phyloP scores from a whole-genome alignment of 2,329 filamentous ascomycete genomes.

The Mycosphaerelloides madeirae region DNA sequence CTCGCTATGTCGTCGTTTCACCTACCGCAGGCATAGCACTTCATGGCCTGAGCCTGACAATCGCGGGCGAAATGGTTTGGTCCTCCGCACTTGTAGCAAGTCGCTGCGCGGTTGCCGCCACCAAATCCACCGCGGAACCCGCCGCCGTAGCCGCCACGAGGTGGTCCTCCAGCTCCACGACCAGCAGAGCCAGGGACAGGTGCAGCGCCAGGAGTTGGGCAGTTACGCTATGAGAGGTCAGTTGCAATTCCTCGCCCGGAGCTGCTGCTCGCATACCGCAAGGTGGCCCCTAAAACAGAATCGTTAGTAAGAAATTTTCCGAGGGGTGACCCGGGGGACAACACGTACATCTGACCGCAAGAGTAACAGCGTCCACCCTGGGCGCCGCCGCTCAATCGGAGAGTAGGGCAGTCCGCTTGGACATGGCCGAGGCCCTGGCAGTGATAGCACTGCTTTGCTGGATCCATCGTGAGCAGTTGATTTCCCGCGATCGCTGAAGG shows the following conservation, averaged over 20 bases:
- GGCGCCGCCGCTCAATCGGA: conserved; percentile 77
- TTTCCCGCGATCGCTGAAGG: background rate
- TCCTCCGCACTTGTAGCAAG: conserved; percentile 68
- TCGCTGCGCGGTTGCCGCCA: conserved; percentile 61
- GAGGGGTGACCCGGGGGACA: too few relatives aligned
- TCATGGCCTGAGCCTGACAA: conserved; percentile 97
- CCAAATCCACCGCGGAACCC: conserved; percentile 67
- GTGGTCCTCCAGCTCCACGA: conserved; percentile 55
- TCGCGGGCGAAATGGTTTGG: conserved; percentile 98
- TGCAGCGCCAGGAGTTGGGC: conserved; percentile 68
- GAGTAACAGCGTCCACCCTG: conserved; percentile 86
- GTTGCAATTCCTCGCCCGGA: background rate
- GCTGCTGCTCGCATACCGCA: conserved; percentile 56
- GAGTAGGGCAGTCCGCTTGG: conserved; percentile 96
- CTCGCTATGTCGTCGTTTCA: too few relatives aligned
- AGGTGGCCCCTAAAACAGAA: conserved; percentile 61
- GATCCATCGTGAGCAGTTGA: conserved; percentile 20
- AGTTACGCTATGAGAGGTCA: conserved; percentile 59
- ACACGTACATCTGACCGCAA: conserved; percentile 66
- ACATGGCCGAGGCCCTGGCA: conserved; percentile 98
- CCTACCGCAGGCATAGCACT: conserved; percentile 97
- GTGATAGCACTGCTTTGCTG: conserved; percentile 99
- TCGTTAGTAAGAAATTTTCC: too few relatives aligned
- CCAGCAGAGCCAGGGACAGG: conserved; percentile 48
- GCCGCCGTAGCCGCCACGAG: conserved; percentile 66